Evolutionary conservation across 352 stramenopile species (phyloP), one percentile per base, ranked within the genome.

Genomic region (Pythium sp.): DNA sequence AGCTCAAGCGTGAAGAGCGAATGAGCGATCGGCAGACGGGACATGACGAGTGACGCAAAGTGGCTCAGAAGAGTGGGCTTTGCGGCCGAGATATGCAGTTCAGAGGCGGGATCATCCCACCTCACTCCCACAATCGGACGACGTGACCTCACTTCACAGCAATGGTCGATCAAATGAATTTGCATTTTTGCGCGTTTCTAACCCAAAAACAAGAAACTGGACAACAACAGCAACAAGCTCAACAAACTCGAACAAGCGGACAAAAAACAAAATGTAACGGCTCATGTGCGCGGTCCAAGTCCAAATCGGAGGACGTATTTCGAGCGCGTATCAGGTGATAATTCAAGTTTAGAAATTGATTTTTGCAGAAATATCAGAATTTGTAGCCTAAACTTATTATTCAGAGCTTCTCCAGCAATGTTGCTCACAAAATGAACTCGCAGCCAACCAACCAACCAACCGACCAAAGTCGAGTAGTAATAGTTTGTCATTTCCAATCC

Each of bases 81-180:
- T 58, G 28, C 26, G 53, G 53, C 53, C 53, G 53, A 57, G 53
- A 58, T 58, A 58, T 58, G 53, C 53, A 36, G 53, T 58, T 58
- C 53, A 36, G 53, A 49, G 15, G 15, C 43, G 41, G 41, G 43
- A 49, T 49, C 43, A 49, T 49, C 43, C 43, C 43, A 49, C 43
- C 43, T 49, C 18, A 5, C 0, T 49, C 18, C 3, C 43, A 49
- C 43, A 22, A 49, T 22, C 43, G 43, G 43, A 22, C 43, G 43
- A 49, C 12, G 15, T 18, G 41, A 14, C 15, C 41, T 47, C 12
- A 47, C 34, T 30, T 30, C 34, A 38, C 8, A 8, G 9, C 41
- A 47, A 20, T 22, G 15, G 43, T 49, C 43, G 15, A 49, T n/a
- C 43, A 49, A 49, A 22, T 49, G 43, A 49, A 20, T 49, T 49